Conservation (phyloP, 495 filamentous ascomycete genomes). For the Aspergillus indologenus region DNA sequence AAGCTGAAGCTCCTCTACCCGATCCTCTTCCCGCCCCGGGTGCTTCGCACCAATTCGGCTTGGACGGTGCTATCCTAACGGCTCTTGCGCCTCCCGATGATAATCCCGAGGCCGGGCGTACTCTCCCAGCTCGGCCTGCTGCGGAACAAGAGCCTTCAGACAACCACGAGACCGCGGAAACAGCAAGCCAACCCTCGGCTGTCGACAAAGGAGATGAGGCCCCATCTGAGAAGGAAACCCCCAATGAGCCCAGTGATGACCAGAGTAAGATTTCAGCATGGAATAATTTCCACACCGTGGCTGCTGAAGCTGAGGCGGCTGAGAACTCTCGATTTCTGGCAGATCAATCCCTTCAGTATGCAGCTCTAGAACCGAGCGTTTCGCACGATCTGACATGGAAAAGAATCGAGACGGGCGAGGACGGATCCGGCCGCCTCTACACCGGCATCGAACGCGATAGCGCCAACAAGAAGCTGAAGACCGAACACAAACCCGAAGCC, state of each 20-base stretch:
- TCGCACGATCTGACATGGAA: conserved; percentile 29
- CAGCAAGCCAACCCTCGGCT: not conserved
- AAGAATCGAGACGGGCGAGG: conserved; percentile 21
- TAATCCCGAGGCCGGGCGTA: not conserved
- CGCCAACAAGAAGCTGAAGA: conserved; percentile 27
- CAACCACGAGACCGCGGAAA: not conserved
- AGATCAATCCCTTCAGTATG: conserved; percentile 13
- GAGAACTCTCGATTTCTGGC: conserved; percentile 24
- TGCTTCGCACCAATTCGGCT: conserved; percentile 14
- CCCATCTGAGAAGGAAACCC: not conserved
- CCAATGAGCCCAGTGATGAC: not conserved
- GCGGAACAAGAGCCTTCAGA: not conserved
- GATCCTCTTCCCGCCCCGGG: not conserved
- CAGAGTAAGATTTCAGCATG: conserved; percentile 26
- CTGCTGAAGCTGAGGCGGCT: conserved; percentile 26
- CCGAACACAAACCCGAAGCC: conserved; percentile 8
- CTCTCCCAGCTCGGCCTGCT: not conserved
- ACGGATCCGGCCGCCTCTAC: conserved; percentile 21
- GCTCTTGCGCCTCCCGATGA: conserved; percentile 5
- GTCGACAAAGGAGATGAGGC: not conserved
- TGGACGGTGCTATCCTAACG: conserved; percentile 20
- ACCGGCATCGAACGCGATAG: conserved; percentile 13
- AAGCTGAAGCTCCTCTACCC: not conserved
- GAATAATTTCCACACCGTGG: conserved; percentile 34
- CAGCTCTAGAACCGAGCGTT: not conserved